Conservation (phyloP, 257 asterid species). For the Fraxinus pennsylvanica region DNA sequence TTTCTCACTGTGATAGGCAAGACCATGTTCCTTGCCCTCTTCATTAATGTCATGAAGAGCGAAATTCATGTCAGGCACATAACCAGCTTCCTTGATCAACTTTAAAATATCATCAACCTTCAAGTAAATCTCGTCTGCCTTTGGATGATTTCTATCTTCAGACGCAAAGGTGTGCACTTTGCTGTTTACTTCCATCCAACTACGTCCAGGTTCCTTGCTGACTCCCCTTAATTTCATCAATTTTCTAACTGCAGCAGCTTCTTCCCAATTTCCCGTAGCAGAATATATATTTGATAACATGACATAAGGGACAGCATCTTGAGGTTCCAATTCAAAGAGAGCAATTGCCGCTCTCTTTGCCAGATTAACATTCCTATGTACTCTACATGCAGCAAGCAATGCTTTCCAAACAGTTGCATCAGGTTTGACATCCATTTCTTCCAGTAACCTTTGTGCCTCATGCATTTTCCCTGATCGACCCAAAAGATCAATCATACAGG, state of each 20-base stretch:
- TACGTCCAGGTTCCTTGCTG: constrained; percentile 65
- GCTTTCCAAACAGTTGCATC: constrained; percentile 82
- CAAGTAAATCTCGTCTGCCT: constrained; percentile 41
- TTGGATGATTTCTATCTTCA: constrained; percentile 60
- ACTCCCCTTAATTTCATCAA: constrained; percentile 60
- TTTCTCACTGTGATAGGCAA: constrained; percentile 80
- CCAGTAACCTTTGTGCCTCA: constrained; percentile 62
- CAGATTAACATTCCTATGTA: constrained; percentile 56
- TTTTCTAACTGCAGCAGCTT: constrained; percentile 58
- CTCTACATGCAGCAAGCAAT: constrained; percentile 68
- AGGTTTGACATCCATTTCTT: constrained; percentile 51
- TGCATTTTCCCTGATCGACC: constrained; percentile 71
- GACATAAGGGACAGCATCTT: constrained; percentile 67
- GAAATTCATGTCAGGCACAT: constrained; percentile 57
- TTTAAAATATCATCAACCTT: constrained; percentile 51
- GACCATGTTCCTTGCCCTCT: constrained; percentile 52
- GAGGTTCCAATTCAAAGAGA: constrained; percentile 63
- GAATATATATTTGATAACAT: constrained; percentile 74
- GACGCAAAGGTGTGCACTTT: constrained; percentile 49
- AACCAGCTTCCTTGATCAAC: constrained; percentile 61
- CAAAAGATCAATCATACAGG: constrained; percentile 83
- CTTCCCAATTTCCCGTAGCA: constrained; percentile 63
- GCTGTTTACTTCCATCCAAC: constrained; percentile 71
- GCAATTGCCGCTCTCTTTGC: constrained; percentile 66
- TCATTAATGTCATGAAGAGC: constrained; percentile 75